Evolutionary conservation across 306 rosid genomes (phyloP).

Genomic region (Malus domestica): DNA sequence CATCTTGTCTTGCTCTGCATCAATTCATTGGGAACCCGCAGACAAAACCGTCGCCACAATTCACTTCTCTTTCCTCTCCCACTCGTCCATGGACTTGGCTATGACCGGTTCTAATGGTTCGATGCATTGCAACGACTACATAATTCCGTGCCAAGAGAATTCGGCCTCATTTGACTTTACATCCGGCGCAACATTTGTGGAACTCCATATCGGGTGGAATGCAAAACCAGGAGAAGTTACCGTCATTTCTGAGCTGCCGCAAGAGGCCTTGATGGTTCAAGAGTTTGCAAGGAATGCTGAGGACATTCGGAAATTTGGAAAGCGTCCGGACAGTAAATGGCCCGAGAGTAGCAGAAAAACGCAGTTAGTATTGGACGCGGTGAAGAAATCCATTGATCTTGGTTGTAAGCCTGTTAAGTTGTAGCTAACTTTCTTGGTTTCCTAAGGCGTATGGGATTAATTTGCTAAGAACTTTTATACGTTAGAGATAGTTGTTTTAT

Average conservation of each 20-base stretch:
- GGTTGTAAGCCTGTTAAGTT: slow-evolving; percentile 45
- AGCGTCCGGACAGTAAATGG: slow-evolving; percentile 46
- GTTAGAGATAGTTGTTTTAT: no score
- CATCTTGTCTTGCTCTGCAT: slow-evolving; percentile 50
- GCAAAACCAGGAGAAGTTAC: slow-evolving; percentile 40
- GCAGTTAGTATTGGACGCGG: slow-evolving; percentile 63
- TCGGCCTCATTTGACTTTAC: slow-evolving; percentile 47
- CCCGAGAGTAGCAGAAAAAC: slow-evolving; percentile 59
- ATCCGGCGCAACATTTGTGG: slow-evolving; percentile 46
- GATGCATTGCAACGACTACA: slow-evolving; percentile 46
- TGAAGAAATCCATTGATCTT: slow-evolving; percentile 54
- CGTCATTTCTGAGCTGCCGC: slow-evolving; percentile 47
- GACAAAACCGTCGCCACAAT: slow-evolving; percentile 38
- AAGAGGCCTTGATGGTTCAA: slow-evolving; percentile 72
- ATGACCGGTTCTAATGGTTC: slow-evolving; percentile 49
- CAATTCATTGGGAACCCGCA: slow-evolving; percentile 50
- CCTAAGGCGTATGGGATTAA: no score
- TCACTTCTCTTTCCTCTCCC: slow-evolving; percentile 66
- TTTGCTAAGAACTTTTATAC: no score
- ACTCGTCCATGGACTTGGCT: slow-evolving; percentile 57
- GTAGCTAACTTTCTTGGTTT: slow-evolving; percentile 6
- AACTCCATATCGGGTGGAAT: slow-evolving; percentile 64
- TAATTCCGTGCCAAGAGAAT: slow-evolving; percentile 51
- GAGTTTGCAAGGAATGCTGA: slow-evolving; percentile 45
- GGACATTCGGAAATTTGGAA: slow-evolving; percentile 30